Evolutionary conservation across 148 eudicot genomes (phyloP).

Genomic region (Nepenthes gracilis): DNA sequence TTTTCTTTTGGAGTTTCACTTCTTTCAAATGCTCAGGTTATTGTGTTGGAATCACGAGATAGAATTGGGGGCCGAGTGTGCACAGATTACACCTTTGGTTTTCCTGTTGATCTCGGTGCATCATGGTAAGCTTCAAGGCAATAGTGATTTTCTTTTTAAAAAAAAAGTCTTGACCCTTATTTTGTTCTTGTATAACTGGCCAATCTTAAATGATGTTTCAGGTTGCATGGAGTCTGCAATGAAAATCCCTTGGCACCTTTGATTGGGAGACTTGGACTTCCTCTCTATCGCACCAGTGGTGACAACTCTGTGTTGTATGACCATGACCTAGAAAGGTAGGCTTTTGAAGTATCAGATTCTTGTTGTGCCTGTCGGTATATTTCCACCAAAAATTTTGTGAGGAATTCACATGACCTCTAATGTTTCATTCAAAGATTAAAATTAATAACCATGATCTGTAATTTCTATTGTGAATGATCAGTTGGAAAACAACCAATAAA

Average conservation of each 20-base stretch:
- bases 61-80: slow-evolving; percentile 96
- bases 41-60: slow-evolving; percentile 79
- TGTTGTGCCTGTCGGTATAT: background rate
- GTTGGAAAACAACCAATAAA: no score
- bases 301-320: slow-evolving; percentile 95
- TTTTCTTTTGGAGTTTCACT: background rate
- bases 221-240: slow-evolving; percentile 96
- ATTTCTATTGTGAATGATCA: no score
- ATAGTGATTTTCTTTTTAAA: background rate
- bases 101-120: slow-evolving; percentile 94
- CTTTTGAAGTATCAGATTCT: background rate
- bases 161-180: background rate
- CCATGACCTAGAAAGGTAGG: slow-evolving; percentile 95
- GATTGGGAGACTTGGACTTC: slow-evolving; percentile 91
- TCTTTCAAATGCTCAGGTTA: slow-evolving; percentile 40
- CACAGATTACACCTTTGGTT: slow-evolving; percentile 93
- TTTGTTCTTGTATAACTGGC: background rate
- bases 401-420: no score
- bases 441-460: no score
- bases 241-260: slow-evolving; percentile 95
- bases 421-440: no score
- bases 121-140: slow-evolving; percentile 53
- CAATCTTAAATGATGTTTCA: slow-evolving; percentile 15
- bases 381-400: no score
- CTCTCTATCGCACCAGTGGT: slow-evolving; percentile 94